phyloP scores from a whole-genome alignment of 2,329 filamentous ascomycete species.

The Pseudogymnoascus sp. region DNA sequence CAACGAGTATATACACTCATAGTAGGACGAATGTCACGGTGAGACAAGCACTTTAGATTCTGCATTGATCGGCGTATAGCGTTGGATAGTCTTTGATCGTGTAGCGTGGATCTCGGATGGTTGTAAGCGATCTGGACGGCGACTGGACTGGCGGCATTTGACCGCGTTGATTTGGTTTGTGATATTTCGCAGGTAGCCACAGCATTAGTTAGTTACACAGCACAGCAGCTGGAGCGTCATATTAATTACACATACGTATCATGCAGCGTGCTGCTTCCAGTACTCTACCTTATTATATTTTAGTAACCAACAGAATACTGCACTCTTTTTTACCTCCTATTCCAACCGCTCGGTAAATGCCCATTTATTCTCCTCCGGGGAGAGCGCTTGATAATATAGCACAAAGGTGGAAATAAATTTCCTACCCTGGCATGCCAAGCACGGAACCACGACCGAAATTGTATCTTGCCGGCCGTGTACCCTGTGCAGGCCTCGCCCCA shows the following conservation, averaged over 20 bases:
- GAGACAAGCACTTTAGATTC: neutral
- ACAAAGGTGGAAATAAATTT: neutral
- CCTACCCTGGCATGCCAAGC: neutral
- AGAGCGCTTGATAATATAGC: neutral
- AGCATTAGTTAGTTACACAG: neutral
- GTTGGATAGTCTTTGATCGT: neutral
- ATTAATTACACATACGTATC: neutral
- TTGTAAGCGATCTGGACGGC: neutral
- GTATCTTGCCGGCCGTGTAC: neutral
- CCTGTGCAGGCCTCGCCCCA: neutral
- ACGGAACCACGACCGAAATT: neutral
- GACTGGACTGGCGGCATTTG: no score
- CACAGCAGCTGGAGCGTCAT: neutral
- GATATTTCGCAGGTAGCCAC: neutral
- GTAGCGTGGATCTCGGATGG: neutral
- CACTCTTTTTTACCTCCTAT: neutral
- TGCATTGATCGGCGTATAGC: neutral
- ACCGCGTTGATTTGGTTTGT: no score
- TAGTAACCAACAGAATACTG: neutral
- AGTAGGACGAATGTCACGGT: neutral
- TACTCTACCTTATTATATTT: neutral
- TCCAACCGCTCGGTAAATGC: neutral
- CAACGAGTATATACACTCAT: neutral
- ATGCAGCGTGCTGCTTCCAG: neutral
- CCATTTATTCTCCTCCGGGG: neutral